Conservation (phyloP, 1,284 basidiomycete genomes). For the Trichosporon sp. region DNA sequence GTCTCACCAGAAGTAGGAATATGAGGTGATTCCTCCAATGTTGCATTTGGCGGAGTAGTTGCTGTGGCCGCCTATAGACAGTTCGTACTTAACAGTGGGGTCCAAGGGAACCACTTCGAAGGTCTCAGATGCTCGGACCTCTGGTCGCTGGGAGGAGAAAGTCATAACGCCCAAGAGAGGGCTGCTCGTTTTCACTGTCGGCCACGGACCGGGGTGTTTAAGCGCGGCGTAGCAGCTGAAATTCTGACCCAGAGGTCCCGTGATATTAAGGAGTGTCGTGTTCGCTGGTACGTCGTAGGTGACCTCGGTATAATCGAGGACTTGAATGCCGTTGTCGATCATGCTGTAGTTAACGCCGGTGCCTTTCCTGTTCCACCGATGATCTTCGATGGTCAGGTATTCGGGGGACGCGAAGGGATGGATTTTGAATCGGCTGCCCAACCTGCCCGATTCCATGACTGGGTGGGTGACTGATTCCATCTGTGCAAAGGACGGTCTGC, state of each 20-base stretch:
- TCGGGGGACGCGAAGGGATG: background rate
- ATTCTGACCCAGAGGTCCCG: background rate
- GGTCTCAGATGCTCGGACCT: background rate
- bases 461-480: background rate
- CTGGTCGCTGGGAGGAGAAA: too few species aligned
- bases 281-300: background rate
- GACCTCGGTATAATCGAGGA: background rate
- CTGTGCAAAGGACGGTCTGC: background rate
- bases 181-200: too few species aligned
- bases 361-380: background rate
- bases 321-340: background rate
- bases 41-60: background rate
- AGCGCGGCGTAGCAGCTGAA: background rate
- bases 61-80: background rate
- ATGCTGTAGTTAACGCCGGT: background rate
- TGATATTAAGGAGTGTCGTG: background rate
- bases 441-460: background rate
- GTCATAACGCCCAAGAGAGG: background rate
- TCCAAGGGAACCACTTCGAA: background rate
- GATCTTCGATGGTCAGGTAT: background rate
- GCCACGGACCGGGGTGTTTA: background rate
- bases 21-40: background rate
- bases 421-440: background rate
- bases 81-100: background rate
- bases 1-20: background rate